Base-by-base conservation (phyloP, 176 grass and related monocot species). In the Aechmea fasciata region DNA sequence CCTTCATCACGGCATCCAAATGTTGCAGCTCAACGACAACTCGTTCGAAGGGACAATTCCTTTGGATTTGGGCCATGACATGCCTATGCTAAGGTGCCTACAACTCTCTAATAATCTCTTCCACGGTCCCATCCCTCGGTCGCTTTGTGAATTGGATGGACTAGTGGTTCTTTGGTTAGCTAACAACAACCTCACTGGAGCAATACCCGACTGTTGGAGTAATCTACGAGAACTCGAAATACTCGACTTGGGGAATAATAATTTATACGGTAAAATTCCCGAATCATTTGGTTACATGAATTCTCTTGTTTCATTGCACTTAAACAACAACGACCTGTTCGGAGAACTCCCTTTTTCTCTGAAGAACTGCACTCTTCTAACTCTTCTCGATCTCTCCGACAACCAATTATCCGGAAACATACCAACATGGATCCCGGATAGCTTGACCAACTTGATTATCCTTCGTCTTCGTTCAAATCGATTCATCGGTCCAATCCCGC, bases 41-140 rank as follows among this genome's bases (percentile, higher is more conserved):
- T 73, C 71, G 25, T 64, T 73, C 13, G 19, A 55, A 5, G 71
- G 71, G 41, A 12, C 33, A 12, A 28, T 64, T 73, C 41, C 28
- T 2, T 55, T n/a, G 8, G 20, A 18, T 2, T 25, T 73, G 4
- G 11, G 57, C 17, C 41, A 23, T 10, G 11, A 13, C 12, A 51
- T 73, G 71, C 57, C 57, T 0, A 29, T 48, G 11, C 20, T 73
- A 11, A 26, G 1, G 3, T 33, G 50, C 12, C 50, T 75, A 13
- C 49, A 48, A 1, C 48, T 75, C 7, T 65, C 73, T 48, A 13
- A 66, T 11, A 75, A 75, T 20, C 18, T 51, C 13, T 14, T 75
- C 17, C 51, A 9, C 19, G 62, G 55, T 12, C 11, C 1, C 20
- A 53, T 75, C 50, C 73, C 49, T 11, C 13, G 1, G 3, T 66